A percentile compares a stretch with the other conserved stretches of the same genome.
These are phyloP conservation scores for Malus hybrid DNA, from an alignment of 331 rosid genomes.

Conservation along the genomic window DNA sequence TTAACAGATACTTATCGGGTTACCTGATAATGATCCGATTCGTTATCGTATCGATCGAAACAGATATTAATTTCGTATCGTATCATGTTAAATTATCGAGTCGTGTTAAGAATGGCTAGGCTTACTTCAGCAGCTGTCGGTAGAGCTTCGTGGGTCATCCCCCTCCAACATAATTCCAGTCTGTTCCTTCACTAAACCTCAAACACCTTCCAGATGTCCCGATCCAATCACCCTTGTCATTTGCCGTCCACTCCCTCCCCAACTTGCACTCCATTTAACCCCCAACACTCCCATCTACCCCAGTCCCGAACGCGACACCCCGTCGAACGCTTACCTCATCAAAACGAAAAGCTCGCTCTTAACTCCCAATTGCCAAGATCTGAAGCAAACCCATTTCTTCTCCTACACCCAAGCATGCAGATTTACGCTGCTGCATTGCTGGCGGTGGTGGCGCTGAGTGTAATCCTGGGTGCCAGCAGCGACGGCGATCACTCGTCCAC, in stretches of 20 bases:
- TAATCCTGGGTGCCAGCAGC: neutral
- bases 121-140: slow-evolving; percentile 16
- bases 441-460: neutral
- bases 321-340: neutral
- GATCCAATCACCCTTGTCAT: neutral
- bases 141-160: slow-evolving; percentile 11
- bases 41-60: too few species aligned
- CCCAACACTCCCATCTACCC: neutral
- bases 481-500: slow-evolving; percentile 10
- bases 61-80: too few species aligned
- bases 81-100: too few species aligned
- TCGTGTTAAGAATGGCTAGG: too few species aligned
- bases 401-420: neutral
- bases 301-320: slow-evolving; percentile 11
- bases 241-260: slow-evolving; percentile 4
- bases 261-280: slow-evolving; percentile 15
- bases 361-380: neutral
- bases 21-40: too few species aligned
- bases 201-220: neutral
- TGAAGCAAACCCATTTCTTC: neutral
- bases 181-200: slow-evolving; percentile 21
- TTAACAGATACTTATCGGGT: too few species aligned
- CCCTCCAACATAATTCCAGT: slow-evolving; percentile 15
- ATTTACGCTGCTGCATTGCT: neutral
- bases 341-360: neutral